These are phyloP conservation scores for Trichoderma koningii DNA, from an alignment of 2,329 filamentous ascomycete species.

Conservation along the genomic window DNA sequence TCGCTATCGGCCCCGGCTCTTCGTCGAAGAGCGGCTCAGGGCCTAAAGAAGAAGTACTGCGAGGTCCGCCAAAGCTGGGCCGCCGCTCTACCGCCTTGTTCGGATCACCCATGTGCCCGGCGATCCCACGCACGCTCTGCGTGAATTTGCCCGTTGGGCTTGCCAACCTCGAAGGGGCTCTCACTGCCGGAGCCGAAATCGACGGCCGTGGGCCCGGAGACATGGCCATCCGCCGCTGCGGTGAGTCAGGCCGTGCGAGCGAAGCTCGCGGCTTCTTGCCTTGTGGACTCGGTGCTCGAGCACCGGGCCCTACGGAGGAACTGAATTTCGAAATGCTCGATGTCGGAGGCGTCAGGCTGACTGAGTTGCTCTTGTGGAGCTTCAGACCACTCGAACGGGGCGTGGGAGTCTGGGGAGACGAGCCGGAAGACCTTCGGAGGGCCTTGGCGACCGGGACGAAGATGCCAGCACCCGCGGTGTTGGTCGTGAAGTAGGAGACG, in stretches of 20 bases:
- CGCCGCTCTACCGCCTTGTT: constrained; percentile 58
- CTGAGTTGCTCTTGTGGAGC: constrained; percentile 56
- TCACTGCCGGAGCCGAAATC: constrained; percentile 53
- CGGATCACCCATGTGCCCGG: constrained; percentile 61
- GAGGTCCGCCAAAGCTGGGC: constrained; percentile 53
- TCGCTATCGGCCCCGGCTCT: constrained; percentile 51
- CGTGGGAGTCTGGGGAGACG: constrained; percentile 67
- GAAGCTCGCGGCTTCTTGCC: constrained; percentile 74
- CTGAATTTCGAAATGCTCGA: constrained; percentile 77
- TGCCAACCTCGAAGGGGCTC: constrained; percentile 39
- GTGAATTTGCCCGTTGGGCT: constrained; percentile 60
- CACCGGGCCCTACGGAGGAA: constrained; percentile 77
- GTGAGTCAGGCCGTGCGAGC: constrained; percentile 85
- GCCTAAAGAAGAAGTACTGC: constrained; percentile 63
- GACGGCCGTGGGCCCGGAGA: constrained; percentile 61
- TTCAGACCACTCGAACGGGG: constrained; percentile 60
- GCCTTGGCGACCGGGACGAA: constrained; percentile 88
- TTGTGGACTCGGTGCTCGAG: constrained; percentile 68
- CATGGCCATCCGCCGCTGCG: constrained; percentile 68
- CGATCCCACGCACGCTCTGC: constrained; percentile 62
- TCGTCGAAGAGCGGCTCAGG: constrained; percentile 57
- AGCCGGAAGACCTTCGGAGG: constrained; percentile 63
- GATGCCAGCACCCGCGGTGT: constrained; percentile 79
- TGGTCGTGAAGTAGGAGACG: constrained; percentile 78
- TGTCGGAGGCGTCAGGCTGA: constrained; percentile 64